Evolutionary conservation across 78 protist species (phyloP), one percentile per base, ranked within the genome.

Genomic region (Planoprotostelium fungivorum): DNA sequence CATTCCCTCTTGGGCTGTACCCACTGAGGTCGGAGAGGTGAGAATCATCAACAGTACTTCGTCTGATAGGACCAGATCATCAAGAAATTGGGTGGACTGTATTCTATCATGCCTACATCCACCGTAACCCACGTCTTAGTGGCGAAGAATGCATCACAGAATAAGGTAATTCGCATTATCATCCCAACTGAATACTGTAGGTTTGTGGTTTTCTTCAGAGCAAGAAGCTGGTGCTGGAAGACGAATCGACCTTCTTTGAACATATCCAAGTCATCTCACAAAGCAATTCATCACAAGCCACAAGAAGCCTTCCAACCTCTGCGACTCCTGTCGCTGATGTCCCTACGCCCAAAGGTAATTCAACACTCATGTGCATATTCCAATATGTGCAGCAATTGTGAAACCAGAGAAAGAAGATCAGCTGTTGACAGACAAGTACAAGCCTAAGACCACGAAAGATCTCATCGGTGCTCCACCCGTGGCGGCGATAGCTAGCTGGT

Each of bases 371-470:
- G n/a, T n/a, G n/a, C n/a, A n/a, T n/a, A n/a, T n/a, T n/a, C n/a
- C n/a, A n/a, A n/a, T n/a, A n/a, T n/a, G n/a, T 16, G 73, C 73
- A 51, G 73, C 5, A 51, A 51, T 25, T 51, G 31, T 16, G 31
- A 16, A 5, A 5, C 5, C 5, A 51, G 16, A 51, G 5, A 51
- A 51, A 5, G 73, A 25, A 5, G 89, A 90, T 34, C 29, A 35
- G 35, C 83, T 93, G 83, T 93, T 95, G 95, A 93, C 91, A 23
- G 95, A 95, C 63, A 95, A 96, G 91, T 97, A 97, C 90, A 92
- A 86, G 36, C 99, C 99, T 38, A 0, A 1, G 16, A 0, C 28
- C 25, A 0, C 38, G 37, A 29, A 5, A 1, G 96, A 98, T 36
- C 38, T 98, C 0, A 5, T 95, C 35, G 99, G 99, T 5, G 95